Conservation (phyloP, 352 stramenopile species). For the Phytophthora ramorum region DNA sequence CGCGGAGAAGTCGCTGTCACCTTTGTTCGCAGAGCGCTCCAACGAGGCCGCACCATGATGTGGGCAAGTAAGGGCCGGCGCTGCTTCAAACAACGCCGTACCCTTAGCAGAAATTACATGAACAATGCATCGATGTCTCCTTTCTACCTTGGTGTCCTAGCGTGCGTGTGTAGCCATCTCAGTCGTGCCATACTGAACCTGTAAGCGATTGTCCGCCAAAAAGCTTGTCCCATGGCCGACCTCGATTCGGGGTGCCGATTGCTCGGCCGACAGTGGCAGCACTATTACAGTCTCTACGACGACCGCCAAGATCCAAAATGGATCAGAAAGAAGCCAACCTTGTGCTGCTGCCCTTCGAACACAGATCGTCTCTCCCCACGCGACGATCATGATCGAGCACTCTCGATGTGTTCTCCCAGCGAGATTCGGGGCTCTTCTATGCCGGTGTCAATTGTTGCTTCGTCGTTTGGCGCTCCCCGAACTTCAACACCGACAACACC, state of each 20-base stretch:
- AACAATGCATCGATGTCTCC: background rate
- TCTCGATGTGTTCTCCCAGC: conserved; percentile 16
- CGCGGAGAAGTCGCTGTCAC: conserved; percentile 11
- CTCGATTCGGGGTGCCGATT: background rate
- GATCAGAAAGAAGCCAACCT: no score
- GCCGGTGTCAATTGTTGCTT: conserved; percentile 30
- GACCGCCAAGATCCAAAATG: background rate
- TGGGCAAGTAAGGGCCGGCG: background rate
- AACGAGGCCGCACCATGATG: background rate
- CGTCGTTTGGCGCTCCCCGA: conserved; percentile 12
- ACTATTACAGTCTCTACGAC: background rate
- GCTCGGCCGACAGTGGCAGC: background rate
- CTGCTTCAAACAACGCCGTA: conserved; percentile 5
- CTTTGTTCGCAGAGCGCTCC: conserved; percentile 4
- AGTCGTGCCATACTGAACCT: no score
- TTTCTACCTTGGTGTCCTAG: background rate
- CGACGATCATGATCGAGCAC: conserved; percentile 8
- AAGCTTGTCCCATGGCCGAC: background rate
- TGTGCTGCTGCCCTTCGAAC: background rate
- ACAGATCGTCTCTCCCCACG: background rate
- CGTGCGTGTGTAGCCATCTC: background rate
- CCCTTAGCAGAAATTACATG: background rate
- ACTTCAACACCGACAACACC: conserved; percentile 22
- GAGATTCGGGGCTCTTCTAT: conserved; percentile 13
- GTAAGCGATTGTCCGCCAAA: background rate